A percentile compares a stretch with the other conserved stretches of the same genome.
Conservation (phyloP, 2,329 filamentous ascomycete species). For the Colletotrichum agaves region DNA sequence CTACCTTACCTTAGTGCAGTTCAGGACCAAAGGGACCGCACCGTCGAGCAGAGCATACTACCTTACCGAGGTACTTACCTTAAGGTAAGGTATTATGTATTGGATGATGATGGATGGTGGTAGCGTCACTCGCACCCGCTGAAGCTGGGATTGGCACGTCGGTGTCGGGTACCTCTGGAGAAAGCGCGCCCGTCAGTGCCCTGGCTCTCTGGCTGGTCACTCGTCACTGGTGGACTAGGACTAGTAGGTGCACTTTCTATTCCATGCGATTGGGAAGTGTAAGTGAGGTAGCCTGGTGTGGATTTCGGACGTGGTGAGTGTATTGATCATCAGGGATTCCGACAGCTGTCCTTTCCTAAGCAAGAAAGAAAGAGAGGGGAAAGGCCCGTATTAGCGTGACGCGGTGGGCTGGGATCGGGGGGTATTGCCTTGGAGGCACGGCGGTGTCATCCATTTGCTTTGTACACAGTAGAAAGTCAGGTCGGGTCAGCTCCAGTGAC, state of each 20-base stretch:
- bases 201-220: neutral
- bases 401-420: conserved; percentile 32
- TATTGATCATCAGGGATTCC: neutral
- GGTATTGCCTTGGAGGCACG: neutral
- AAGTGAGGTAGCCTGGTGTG: neutral
- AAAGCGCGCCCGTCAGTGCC: neutral
- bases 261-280: no score
- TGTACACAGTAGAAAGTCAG: neutral
- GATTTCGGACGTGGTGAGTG: neutral
- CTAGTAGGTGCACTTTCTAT: no score
- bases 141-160: conserved; percentile 14
- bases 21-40: neutral
- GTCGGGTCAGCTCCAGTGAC: neutral
- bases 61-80: no score
- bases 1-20: no score
- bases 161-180: conserved; percentile 7
- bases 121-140: conserved; percentile 32
- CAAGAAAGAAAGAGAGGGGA: conserved; percentile 26
- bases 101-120: neutral
- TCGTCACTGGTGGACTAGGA: no score
- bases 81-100: no score
- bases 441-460: neutral
- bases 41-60: neutral
- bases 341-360: conserved; percentile 18
- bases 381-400: neutral